Evolutionary conservation across 495 filamentous ascomycete genomes (phyloP).

Genomic region (Daldinia caldariorum): DNA sequence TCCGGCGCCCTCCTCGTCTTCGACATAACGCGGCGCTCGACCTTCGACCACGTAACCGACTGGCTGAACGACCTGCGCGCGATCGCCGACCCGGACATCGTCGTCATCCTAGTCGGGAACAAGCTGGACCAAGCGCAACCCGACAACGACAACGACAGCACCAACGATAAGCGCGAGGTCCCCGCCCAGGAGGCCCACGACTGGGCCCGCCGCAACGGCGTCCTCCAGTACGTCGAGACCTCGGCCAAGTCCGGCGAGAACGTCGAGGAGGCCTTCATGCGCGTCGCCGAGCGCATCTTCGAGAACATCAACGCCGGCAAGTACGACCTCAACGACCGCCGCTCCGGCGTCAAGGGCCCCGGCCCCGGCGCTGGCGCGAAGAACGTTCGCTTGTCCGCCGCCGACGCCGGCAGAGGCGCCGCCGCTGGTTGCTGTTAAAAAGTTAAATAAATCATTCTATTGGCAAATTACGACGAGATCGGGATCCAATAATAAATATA

Average conservation of each 20-base stretch:
- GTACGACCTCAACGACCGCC: constrained; percentile 93
- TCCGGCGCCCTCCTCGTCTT: constrained; percentile 93
- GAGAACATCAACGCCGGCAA: constrained; percentile 92
- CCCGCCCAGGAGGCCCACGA: constrained; percentile 80
- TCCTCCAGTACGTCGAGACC: constrained; percentile 94
- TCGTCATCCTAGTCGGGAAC: constrained; percentile 94
- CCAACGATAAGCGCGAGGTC: constrained; percentile 75
- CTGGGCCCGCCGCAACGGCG: constrained; percentile 84
- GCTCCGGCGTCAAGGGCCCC: constrained; percentile 85
- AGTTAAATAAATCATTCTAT: too few species aligned
- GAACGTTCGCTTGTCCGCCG: constrained; percentile 55
- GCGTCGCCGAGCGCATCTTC: constrained; percentile 93
- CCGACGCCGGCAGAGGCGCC: constrained; percentile 46
- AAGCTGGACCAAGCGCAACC: constrained; percentile 80
- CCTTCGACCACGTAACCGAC: constrained; percentile 82
- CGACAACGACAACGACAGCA: constrained; percentile 3
- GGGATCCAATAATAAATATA: background rate
- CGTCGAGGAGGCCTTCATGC: constrained; percentile 90
- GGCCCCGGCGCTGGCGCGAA: constrained; percentile 63
- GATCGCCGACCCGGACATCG: constrained; percentile 93
- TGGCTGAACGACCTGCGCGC: constrained; percentile 93
- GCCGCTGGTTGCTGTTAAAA: constrained; percentile 48
- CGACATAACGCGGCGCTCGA: constrained; percentile 87
- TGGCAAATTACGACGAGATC: too few species aligned
- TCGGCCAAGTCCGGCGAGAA: constrained; percentile 92